Conservation (phyloP, 495 filamentous ascomycete genomes). For the Endocarpon pusillum region DNA sequence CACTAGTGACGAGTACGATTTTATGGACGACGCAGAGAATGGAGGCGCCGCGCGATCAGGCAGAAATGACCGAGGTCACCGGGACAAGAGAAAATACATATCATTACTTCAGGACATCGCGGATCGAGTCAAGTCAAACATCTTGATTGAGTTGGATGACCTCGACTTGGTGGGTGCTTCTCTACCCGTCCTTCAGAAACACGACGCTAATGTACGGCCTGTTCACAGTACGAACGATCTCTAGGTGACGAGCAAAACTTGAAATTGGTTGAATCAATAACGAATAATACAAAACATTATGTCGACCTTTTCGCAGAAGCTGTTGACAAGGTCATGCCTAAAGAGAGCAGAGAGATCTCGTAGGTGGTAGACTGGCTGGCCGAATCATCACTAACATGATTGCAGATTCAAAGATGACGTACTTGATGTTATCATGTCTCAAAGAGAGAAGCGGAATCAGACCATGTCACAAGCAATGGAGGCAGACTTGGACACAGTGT, state of each 20-base stretch:
- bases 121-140: constrained; percentile 53
- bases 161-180: constrained; percentile 42
- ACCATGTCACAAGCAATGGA: constrained; percentile 50
- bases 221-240: constrained; percentile 50
- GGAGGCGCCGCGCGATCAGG: constrained; percentile 26
- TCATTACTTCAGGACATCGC: constrained; percentile 75
- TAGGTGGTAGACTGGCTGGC: constrained; percentile 23
- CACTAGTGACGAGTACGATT: constrained; percentile 85
- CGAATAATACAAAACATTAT: constrained; percentile 86
- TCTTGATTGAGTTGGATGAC: constrained; percentile 83
- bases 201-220: not conserved
- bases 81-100: constrained; percentile 67
- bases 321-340: constrained; percentile 72
- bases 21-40: constrained; percentile 74
- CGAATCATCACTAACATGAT: constrained; percentile 5
- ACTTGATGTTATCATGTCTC: constrained; percentile 86
- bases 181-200: not conserved
- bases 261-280: constrained; percentile 68
- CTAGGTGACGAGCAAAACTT: constrained; percentile 42
- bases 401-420: constrained; percentile 89
- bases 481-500: constrained; percentile 41
- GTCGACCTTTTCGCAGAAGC: constrained; percentile 80
- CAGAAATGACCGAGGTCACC: constrained; percentile 24
- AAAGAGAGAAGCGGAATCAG: constrained; percentile 73
- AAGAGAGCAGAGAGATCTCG: constrained; percentile 59